These are phyloP conservation scores for Magnusiomyces clavatus DNA, from an alignment of 1,139 yeast genomes.

Conservation along the genomic window DNA sequence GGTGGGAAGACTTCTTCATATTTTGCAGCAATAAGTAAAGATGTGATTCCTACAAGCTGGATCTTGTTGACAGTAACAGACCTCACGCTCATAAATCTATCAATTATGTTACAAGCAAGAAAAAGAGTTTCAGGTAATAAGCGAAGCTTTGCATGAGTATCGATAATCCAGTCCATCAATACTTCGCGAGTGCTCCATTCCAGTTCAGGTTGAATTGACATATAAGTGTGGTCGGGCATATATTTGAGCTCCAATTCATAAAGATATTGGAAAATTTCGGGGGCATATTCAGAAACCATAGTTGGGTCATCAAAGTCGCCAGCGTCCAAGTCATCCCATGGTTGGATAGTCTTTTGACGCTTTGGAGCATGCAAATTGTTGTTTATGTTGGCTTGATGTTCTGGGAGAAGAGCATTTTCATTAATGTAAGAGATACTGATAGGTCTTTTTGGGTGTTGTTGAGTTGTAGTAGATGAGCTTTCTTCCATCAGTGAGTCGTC, in stretches of 20 bases:
- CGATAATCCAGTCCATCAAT: constrained; percentile 90
- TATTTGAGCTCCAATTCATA: constrained; percentile 67
- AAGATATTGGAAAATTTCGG: constrained; percentile 75
- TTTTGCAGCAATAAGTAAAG: constrained; percentile 87
- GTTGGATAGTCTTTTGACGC: constrained; percentile 14
- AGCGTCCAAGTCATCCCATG: constrained; percentile 86
- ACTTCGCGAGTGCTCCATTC: constrained; percentile 85
- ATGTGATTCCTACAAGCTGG: constrained; percentile 85
- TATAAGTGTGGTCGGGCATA: constrained; percentile 69
- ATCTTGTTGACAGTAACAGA: constrained; percentile 75
- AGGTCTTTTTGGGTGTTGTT: too few relatives aligned
- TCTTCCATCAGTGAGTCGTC: too few relatives aligned
- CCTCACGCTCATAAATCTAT: constrained; percentile 76
- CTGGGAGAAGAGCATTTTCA: too few relatives aligned
- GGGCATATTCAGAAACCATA: constrained; percentile 91
- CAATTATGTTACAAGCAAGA: constrained; percentile 84
- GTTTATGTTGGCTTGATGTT: constrained; percentile 1
- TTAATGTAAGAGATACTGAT: too few relatives aligned
- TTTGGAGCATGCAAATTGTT: constrained; percentile 12
- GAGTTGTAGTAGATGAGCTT: too few relatives aligned
- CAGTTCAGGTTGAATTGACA: constrained; percentile 66
- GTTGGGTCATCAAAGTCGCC: constrained; percentile 88
- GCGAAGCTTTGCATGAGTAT: constrained; percentile 81
- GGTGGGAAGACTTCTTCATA: constrained; percentile 94
- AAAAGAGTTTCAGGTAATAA: constrained; percentile 86